phyloP scores from a whole-genome alignment of 1,284 basidiomycete genomes.

The Fomitopsis schrenkii region DNA sequence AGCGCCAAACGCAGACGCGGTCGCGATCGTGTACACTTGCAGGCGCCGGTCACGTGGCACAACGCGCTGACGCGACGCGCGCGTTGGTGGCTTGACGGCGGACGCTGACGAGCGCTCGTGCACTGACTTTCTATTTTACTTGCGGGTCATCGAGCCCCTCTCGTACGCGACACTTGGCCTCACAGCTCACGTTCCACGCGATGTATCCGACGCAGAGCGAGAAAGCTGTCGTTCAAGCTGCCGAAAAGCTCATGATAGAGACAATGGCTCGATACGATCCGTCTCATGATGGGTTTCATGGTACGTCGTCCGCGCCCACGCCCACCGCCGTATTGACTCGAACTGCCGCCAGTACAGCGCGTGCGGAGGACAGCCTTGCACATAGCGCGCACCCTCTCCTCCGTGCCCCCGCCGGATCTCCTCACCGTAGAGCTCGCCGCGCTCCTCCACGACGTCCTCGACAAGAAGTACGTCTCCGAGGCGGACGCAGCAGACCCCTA shows the following conservation, averaged over 20 bases:
- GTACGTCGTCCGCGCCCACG: constrained; percentile 35
- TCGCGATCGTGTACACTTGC: background rate
- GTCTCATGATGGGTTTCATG: constrained; percentile 87
- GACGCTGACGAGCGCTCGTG: too few relatives aligned
- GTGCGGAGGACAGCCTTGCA: constrained; percentile 74
- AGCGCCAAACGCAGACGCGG: background rate
- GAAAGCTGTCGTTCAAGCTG: constrained; percentile 45
- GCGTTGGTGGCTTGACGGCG: background rate
- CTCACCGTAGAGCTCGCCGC: constrained; percentile 81
- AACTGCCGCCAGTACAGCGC: constrained; percentile 58
- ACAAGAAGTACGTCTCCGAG: constrained; percentile 77
- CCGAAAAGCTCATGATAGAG: constrained; percentile 69
- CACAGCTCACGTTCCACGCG: background rate
- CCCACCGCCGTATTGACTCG: background rate
- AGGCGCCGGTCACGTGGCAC: background rate
- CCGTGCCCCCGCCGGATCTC: constrained; percentile 48
- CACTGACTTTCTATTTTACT: too few relatives aligned
- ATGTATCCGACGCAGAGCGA: constrained; percentile 37
- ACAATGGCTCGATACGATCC: constrained; percentile 86
- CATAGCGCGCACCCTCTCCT: constrained; percentile 50
- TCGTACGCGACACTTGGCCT: too few relatives aligned
- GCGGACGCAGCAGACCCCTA: constrained; percentile 57
- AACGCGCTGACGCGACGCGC: background rate
- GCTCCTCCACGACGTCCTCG: constrained; percentile 85
- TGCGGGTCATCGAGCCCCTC: too few relatives aligned